A percentile compares a stretch with the other conserved stretches of the same genome.
Conservation (phyloP, 2,329 filamentous ascomycete genomes). For the Grosmannia huntii region DNA sequence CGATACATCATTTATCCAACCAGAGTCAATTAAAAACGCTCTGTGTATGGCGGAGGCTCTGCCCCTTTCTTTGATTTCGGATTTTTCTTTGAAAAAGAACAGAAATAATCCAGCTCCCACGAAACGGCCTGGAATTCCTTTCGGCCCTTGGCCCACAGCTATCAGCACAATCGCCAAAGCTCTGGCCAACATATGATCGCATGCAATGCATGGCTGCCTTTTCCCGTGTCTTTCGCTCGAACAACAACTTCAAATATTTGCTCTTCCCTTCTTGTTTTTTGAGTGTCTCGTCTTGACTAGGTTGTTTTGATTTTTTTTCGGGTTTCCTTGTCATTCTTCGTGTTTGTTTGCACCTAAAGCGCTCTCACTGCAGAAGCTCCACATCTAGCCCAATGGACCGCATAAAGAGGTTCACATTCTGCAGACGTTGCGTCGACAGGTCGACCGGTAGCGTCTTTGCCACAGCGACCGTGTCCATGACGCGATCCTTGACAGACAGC, state of each 20-base stretch:
- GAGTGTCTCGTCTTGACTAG: background rate
- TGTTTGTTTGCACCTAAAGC: background rate
- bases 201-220: background rate
- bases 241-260: background rate
- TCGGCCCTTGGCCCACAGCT: no score
- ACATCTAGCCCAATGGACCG: conserved; percentile 97
- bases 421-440: conserved; percentile 70
- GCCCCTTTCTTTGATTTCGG: background rate
- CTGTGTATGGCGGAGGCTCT: background rate
- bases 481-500: conserved; percentile 90
- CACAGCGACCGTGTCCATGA: conserved; percentile 85
- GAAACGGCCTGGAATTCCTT: background rate
- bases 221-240: background rate
- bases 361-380: conserved; percentile 43
- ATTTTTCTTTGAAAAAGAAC: conserved; percentile 7
- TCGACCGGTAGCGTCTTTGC: conserved; percentile 81
- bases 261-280: background rate
- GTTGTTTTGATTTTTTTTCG: background rate
- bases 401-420: conserved; percentile 97
- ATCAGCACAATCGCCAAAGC: background rate
- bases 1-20: background rate
- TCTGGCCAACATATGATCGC: background rate
- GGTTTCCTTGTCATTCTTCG: background rate
- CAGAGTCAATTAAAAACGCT: conserved; percentile 6
- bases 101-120: background rate